These are phyloP conservation scores for Mrakiaceae sp. DNA, from an alignment of 1,284 basidiomycete species.

Conservation along the genomic window DNA sequence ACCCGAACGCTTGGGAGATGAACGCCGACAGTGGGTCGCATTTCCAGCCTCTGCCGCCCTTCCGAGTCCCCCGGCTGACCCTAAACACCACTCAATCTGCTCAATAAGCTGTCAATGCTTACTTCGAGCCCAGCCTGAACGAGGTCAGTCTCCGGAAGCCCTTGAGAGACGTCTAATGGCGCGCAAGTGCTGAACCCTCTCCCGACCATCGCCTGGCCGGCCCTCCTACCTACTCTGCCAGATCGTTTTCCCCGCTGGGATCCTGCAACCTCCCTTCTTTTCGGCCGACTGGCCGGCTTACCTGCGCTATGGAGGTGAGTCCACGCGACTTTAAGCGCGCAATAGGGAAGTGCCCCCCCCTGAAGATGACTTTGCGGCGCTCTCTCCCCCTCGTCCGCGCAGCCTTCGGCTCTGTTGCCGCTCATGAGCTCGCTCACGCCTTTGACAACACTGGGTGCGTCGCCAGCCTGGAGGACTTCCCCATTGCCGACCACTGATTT, in stretches of 20 bases:
- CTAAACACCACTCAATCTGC: no score
- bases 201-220: constrained; percentile 15
- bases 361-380: no score
- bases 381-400: neutral
- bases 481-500: no score
- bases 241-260: constrained; percentile 96
- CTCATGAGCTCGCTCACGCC: constrained; percentile 60
- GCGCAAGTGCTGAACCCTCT: constrained; percentile 14
- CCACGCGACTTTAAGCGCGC: no score
- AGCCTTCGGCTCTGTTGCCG: constrained; percentile 76
- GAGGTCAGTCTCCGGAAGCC: neutral
- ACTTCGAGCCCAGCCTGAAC: constrained; percentile 23
- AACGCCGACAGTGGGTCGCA: constrained; percentile 52
- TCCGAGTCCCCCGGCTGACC: no score
- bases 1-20: constrained; percentile 80
- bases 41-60: no score
- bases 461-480: no score
- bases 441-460: constrained; percentile 78
- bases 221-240: constrained; percentile 32
- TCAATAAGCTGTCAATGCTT: constrained; percentile 30
- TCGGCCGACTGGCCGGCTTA: constrained; percentile 57
- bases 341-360: no score
- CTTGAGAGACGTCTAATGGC: neutral
- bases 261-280: constrained; percentile 89
- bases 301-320: constrained; percentile 24